phyloP scores from a whole-genome alignment of 106 monocot species.

The Dendrobium huoshanense region DNA sequence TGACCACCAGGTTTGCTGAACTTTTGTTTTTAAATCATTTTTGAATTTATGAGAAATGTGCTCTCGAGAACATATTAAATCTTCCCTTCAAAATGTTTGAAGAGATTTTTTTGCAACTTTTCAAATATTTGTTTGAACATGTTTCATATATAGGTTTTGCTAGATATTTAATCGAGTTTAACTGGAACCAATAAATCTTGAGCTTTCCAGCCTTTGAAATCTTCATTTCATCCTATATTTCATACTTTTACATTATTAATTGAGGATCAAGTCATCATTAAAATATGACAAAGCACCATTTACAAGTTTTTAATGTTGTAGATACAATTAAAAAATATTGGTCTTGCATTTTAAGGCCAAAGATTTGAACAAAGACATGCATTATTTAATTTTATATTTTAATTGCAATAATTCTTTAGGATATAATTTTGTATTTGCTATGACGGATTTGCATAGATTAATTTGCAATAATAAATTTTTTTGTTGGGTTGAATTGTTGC shows the following conservation, averaged over 20 bases:
- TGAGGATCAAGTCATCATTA: not conserved
- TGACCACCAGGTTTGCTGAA: slow-evolving; percentile 60
- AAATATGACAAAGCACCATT: not conserved
- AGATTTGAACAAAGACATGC: not conserved
- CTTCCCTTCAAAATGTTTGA: not conserved
- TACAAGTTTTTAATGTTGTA: not conserved
- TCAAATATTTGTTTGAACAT: not conserved
- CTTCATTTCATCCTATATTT: not conserved
- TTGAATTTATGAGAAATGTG: not conserved
- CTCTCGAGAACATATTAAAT: not conserved
- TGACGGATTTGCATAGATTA: not conserved
- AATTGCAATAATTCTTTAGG: no score
- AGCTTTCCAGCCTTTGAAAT: not conserved
- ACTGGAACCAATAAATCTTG: not conserved
- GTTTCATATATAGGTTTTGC: not conserved
- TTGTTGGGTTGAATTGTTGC: not conserved
- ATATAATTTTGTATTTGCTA: no score
- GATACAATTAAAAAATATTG: not conserved
- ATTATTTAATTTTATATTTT: no score
- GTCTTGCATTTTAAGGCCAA: not conserved
- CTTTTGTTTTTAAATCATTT: not conserved
- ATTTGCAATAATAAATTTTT: not conserved
- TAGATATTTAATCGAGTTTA: not conserved
- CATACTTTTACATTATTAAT: not conserved
- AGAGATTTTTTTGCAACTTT: not conserved